Evolutionary conservation across 306 rosid species (phyloP).

Genomic region (Argentina anserina): DNA sequence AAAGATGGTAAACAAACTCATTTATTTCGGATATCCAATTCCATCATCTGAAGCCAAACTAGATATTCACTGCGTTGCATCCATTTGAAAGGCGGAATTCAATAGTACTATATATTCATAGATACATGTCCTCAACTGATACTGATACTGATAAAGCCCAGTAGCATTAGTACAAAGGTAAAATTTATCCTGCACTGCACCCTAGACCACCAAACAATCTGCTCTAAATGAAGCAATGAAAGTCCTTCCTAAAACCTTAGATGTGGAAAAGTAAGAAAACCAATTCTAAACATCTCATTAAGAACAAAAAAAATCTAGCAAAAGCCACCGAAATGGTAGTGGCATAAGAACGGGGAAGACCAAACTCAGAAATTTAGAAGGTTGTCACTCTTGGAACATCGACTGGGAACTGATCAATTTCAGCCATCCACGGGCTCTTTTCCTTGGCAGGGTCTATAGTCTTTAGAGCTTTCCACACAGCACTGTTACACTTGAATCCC

Average conservation of each 20-base stretch:
- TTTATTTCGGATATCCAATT: background rate
- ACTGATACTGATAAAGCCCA: background rate
- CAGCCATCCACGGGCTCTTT: conserved; percentile 77
- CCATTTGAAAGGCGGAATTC: background rate
- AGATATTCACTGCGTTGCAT: background rate
- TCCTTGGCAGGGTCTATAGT: conserved; percentile 66
- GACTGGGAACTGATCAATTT: conserved; percentile 68
- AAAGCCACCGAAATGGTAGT: conserved; percentile 27
- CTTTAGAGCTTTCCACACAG: conserved; percentile 86
- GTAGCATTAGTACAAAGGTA: background rate
- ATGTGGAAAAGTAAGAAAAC: conserved; percentile 23
- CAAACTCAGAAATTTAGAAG: conserved; percentile 30
- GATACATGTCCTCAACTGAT: background rate
- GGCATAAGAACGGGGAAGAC: conserved; percentile 13
- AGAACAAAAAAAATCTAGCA: conserved; percentile 12
- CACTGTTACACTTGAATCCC: conserved; percentile 91
- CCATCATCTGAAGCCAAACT: background rate
- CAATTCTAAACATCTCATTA: conserved; percentile 12
- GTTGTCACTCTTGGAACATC: conserved; percentile 66
- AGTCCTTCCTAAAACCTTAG: conserved; percentile 10
- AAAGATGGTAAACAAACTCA: background rate
- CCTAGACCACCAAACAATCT: conserved; percentile 11
- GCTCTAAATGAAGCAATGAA: conserved; percentile 26
- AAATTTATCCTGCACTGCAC: conserved; percentile 16
- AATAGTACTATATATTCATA: background rate